Conservation (phyloP, 1,284 basidiomycete species). For the Pyrrhoderma lamaoense region DNA sequence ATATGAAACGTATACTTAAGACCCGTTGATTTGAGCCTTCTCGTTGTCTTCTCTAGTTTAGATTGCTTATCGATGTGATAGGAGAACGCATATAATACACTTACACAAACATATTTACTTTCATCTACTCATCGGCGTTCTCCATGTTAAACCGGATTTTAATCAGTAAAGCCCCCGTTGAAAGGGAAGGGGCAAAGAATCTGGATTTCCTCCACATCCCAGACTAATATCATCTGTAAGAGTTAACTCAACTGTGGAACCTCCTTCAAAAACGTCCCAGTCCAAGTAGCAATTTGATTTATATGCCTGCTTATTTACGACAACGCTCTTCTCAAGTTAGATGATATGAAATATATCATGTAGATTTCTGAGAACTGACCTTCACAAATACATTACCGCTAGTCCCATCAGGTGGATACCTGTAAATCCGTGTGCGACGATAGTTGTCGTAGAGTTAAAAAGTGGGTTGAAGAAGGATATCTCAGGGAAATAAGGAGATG, state of each 20-base stretch:
- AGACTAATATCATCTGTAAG: constrained; percentile 45
- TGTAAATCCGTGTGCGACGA: constrained; percentile 41
- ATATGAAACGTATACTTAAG: no score
- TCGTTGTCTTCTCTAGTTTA: no score
- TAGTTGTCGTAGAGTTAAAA: constrained; percentile 49
- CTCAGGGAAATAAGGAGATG: constrained; percentile 53
- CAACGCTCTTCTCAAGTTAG: no score
- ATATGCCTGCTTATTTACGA: constrained; percentile 47
- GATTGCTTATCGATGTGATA: no score
- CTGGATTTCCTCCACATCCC: constrained; percentile 39
- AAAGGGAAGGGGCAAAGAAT: constrained; percentile 53
- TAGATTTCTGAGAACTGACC: constrained; percentile 34
- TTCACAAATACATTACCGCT: constrained; percentile 50
- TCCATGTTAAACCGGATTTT: no score
- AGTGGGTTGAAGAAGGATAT: constrained; percentile 54
- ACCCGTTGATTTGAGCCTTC: no score
- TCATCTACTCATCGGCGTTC: no score
- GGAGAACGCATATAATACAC: no score
- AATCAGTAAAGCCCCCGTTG: constrained; percentile 47
- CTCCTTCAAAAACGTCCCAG: constrained; percentile 50
- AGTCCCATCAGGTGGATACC: constrained; percentile 43
- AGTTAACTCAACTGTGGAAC: constrained; percentile 44
- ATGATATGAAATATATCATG: no score
- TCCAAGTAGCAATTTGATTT: constrained; percentile 56
- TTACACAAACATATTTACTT: no score